phyloP scores from a whole-genome alignment of 805 yeast species.

The Ogataea wickerhamii region DNA sequence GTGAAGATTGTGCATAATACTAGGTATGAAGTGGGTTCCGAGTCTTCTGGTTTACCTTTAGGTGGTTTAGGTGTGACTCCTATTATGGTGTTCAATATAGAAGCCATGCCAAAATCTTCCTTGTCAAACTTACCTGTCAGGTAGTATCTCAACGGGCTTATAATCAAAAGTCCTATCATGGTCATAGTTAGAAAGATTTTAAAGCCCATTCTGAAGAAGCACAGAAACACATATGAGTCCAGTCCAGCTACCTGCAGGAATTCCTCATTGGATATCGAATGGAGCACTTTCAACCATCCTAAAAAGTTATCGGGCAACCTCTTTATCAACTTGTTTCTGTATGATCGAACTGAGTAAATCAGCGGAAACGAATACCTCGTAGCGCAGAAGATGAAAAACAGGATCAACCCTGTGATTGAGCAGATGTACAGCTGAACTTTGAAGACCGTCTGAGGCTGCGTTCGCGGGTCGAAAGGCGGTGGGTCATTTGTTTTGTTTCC shows the following conservation, averaged over 20 bases:
- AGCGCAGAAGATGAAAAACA: slow-evolving; percentile 48
- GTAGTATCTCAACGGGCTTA: slow-evolving; percentile 52
- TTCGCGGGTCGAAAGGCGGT: slow-evolving; percentile 40
- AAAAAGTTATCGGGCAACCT: slow-evolving; percentile 45
- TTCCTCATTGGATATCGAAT: slow-evolving; percentile 45
- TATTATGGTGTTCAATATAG: slow-evolving; percentile 7
- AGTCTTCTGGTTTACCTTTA: slow-evolving; percentile 22
- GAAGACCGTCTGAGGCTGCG: slow-evolving; percentile 51
- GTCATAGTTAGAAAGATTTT: slow-evolving; percentile 42
- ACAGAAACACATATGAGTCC: slow-evolving; percentile 55
- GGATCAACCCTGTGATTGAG: slow-evolving; percentile 40
- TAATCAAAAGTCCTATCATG: slow-evolving; percentile 43
- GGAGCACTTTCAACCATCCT: slow-evolving; percentile 52
- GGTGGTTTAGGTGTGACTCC: slow-evolving; percentile 8
- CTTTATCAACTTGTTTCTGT: slow-evolving; percentile 42
- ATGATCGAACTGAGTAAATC: slow-evolving; percentile 52
- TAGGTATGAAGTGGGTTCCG: slow-evolving; percentile 35
- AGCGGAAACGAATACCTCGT: slow-evolving; percentile 53
- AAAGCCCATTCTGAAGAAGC: slow-evolving; percentile 57
- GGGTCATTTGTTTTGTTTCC: slow-evolving; percentile 28
- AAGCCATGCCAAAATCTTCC: slow-evolving; percentile 16
- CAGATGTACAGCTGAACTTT: slow-evolving; percentile 52
- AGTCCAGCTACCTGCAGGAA: slow-evolving; percentile 54
- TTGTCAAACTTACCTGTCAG: slow-evolving; percentile 47
- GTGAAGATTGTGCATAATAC: slow-evolving; percentile 56